Base-by-base conservation (phyloP, 805 yeast species). In the Alloascoidea africana region DNA sequence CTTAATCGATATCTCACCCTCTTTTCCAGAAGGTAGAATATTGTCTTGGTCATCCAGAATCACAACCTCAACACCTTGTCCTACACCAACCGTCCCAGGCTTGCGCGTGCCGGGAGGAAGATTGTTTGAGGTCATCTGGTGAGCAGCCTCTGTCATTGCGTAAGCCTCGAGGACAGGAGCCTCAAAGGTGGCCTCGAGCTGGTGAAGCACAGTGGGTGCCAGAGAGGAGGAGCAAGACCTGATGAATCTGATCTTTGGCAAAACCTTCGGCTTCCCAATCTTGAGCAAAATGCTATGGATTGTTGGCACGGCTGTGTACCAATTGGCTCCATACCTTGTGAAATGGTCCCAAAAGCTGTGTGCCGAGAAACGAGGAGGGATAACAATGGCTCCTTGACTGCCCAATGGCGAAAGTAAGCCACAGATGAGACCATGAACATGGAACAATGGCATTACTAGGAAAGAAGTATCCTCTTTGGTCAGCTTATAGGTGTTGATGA, bases 121-220 rank as follows among this genome's bases (percentile, higher is more conserved):
- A 44, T 70, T 66, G 54, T 78, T 78, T 2, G 85, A 76, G 6
- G 82, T 73, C 76, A 78, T 79, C 53, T 78, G 85, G 53, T 78
- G 86, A n/a, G 82, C 66, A 1, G 83, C 83, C 51, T 78, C 87
- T 2, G 86, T 78, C 84, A 78, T 77, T 3, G 85, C 86, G 49
- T 78, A 78, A 0, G 86, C 86, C 52, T 78, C 87, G 13, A 77
- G 50, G 0, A 78, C 85, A 0, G 85, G 85, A 0, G 82, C 78
- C 5, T 66, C 57, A 52, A 78, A 71, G 18, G 64, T 60, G 35
- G 56, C 42, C 46, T 78, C 86, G 36, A 78, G 59, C 51, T 66
- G 63, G 38, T 60, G 60, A 59, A 78, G 70, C 4, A 75, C 74
- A 1, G 74, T 53, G 2, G 84, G 83, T 1, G 85, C 82, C 47